phyloP scores from a whole-genome alignment of 2,329 filamentous ascomycete genomes.

The Aspergillus persii region DNA sequence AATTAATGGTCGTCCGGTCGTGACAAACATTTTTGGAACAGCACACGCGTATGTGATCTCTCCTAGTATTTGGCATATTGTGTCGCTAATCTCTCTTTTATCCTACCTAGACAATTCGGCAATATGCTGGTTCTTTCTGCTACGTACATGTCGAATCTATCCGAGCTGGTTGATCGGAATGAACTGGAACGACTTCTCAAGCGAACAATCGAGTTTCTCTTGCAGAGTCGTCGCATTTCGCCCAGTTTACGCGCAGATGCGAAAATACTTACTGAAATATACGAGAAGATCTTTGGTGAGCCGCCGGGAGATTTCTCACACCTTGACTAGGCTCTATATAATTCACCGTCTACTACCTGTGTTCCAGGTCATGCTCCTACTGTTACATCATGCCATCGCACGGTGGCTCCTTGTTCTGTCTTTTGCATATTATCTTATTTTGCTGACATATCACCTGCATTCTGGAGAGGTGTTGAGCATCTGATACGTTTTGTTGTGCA shows the following conservation, averaged over 20 bases:
- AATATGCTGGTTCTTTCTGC: conserved; percentile 90
- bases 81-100: not conserved
- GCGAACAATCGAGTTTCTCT: conserved; percentile 75
- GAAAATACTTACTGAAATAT: conserved; percentile 63
- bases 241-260: conserved; percentile 73
- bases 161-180: conserved; percentile 55
- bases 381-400: not conserved
- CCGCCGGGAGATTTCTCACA: conserved; percentile 11
- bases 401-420: conserved; percentile 8
- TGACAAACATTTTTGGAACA: conserved; percentile 96
- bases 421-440: conserved; percentile 1
- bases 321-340: not conserved
- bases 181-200: conserved; percentile 61
- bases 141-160: conserved; percentile 68
- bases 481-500: conserved; percentile 3
- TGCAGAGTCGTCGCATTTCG: conserved; percentile 66
- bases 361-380: not conserved
- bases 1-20: conserved; percentile 64
- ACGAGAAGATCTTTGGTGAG: conserved; percentile 44
- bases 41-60: conserved; percentile 76
- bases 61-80: not conserved
- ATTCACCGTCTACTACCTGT: not conserved
- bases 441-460: conserved; percentile 9
- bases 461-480: conserved; percentile 2
- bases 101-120: conserved; percentile 82